These are phyloP conservation scores for Spergularia azorica DNA, from an alignment of 179 eudicot genomes.

Conservation along the genomic window DNA sequence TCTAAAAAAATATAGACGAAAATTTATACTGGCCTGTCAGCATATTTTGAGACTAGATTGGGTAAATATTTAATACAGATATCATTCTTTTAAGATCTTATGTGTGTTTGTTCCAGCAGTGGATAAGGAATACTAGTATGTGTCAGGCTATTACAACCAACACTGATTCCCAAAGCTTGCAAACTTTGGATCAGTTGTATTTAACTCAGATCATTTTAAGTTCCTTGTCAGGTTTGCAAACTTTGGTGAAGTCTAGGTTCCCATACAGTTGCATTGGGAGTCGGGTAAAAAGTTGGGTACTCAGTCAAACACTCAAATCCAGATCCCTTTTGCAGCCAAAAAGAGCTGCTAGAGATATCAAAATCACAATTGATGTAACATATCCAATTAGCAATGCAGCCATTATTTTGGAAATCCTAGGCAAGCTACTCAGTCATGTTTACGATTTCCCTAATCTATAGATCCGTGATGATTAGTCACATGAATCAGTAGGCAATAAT, in stretches of 20 bases:
- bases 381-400: too few relatives aligned
- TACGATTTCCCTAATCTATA: too few relatives aligned
- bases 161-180: too few relatives aligned
- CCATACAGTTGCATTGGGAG: too few relatives aligned
- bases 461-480: neutral
- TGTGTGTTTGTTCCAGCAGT: too few relatives aligned
- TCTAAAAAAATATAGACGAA: neutral
- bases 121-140: too few relatives aligned
- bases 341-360: neutral
- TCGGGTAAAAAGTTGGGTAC: neutral
- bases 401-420: neutral
- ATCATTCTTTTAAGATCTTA: neutral
- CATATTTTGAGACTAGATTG: neutral
- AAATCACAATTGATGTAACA: too few relatives aligned
- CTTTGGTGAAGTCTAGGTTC: too few relatives aligned
- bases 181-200: too few relatives aligned
- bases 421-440: neutral
- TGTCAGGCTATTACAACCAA: too few relatives aligned
- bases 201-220: neutral
- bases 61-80: neutral
- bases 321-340: neutral
- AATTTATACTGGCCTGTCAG: neutral
- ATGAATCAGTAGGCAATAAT: slow-evolving; percentile 1
- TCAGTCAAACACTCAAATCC: neutral
- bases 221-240: neutral